A percentile compares a stretch with the other conserved stretches of the same genome.
These are phyloP conservation scores for Neurospora sp. DNA, from an alignment of 495 filamentous ascomycete genomes.

Conservation along the genomic window DNA sequence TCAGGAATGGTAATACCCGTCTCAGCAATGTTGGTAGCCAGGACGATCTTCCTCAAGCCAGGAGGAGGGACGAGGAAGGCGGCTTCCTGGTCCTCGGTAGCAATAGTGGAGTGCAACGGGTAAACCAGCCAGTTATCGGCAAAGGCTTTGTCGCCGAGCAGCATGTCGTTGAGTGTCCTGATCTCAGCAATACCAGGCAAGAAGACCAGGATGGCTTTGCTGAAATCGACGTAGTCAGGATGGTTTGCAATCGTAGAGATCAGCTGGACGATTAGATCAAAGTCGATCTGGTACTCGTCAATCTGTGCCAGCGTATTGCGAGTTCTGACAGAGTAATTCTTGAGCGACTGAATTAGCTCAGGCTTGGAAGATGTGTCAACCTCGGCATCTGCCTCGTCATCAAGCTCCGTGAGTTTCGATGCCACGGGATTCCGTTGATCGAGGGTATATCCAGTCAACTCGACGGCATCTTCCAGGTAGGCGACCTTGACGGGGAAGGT, in stretches of 20 bases:
- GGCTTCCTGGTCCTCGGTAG: constrained; percentile 90
- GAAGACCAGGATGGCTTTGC: constrained; percentile 89
- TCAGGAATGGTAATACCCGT: constrained; percentile 97
- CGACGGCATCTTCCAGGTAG: constrained; percentile 86
- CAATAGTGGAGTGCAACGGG: constrained; percentile 84
- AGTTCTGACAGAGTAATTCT: constrained; percentile 64
- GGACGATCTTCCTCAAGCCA: constrained; percentile 79
- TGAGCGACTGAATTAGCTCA: constrained; percentile 45
- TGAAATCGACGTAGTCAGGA: constrained; percentile 55
- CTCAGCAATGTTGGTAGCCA: constrained; percentile 94
- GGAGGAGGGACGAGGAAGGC: constrained; percentile 78
- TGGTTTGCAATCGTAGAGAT: constrained; percentile 61
- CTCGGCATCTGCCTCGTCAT: constrained; percentile 46
- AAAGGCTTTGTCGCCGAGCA: constrained; percentile 62
- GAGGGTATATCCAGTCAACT: constrained; percentile 61
- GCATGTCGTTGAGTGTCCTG: constrained; percentile 70
- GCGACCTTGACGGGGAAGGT: constrained; percentile 84
- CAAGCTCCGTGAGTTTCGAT: constrained; percentile 36
- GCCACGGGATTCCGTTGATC: constrained; percentile 37
- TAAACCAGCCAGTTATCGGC: constrained; percentile 65
- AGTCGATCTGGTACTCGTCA: constrained; percentile 82
- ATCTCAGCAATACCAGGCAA: constrained; percentile 92
- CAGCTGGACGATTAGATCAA: constrained; percentile 65
- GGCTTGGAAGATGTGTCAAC: constrained; percentile 32
- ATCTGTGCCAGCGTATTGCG: constrained; percentile 60